A percentile compares a stretch with the other conserved stretches of the same genome.
Evolutionary conservation across 2,329 filamentous ascomycete genomes (phyloP).

Genomic region (Ophidiomyces ophidiicola): DNA sequence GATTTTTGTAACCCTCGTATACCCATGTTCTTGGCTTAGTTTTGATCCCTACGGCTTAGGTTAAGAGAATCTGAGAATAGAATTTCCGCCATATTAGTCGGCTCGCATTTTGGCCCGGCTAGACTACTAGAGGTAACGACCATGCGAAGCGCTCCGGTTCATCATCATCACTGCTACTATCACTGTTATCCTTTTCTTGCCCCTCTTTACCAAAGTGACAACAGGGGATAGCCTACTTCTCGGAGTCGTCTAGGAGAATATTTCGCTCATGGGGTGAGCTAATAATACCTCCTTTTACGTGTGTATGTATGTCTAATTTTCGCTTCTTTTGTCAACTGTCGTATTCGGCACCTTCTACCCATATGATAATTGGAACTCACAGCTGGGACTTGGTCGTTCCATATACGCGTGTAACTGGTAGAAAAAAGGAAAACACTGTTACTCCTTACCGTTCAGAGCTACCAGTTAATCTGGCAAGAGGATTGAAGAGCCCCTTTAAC

Average conservation of each 20-base stretch:
- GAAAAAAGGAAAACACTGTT: not conserved
- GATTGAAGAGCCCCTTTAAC: too few relatives aligned
- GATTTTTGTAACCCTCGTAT: slow-evolving; percentile 8
- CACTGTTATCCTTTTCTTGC: slow-evolving; percentile 1
- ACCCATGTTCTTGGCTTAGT: slow-evolving; percentile 10
- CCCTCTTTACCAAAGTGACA: slow-evolving; percentile 1
- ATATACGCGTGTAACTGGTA: not conserved
- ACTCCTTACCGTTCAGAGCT: too few relatives aligned
- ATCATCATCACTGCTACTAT: too few relatives aligned
- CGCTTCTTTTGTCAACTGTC: not conserved
- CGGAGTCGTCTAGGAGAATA: slow-evolving; percentile 11
- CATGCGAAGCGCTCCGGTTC: too few relatives aligned
- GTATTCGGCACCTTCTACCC: not conserved
- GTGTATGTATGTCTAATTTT: slow-evolving; percentile 3
- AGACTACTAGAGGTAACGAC: too few relatives aligned
- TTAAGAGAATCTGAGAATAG: not conserved
- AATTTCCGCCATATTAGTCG: not conserved
- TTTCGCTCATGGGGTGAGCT: not conserved
- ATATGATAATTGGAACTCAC: not conserved
- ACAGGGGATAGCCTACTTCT: not conserved
- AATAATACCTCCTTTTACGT: too few relatives aligned
- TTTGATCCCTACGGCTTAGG: slow-evolving; percentile 5
- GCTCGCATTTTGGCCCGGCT: too few relatives aligned
- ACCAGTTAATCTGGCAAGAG: too few relatives aligned
- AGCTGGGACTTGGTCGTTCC: not conserved